Evolutionary conservation across 2,329 filamentous ascomycete species (phyloP).

Genomic region (Claviceps purpurea): DNA sequence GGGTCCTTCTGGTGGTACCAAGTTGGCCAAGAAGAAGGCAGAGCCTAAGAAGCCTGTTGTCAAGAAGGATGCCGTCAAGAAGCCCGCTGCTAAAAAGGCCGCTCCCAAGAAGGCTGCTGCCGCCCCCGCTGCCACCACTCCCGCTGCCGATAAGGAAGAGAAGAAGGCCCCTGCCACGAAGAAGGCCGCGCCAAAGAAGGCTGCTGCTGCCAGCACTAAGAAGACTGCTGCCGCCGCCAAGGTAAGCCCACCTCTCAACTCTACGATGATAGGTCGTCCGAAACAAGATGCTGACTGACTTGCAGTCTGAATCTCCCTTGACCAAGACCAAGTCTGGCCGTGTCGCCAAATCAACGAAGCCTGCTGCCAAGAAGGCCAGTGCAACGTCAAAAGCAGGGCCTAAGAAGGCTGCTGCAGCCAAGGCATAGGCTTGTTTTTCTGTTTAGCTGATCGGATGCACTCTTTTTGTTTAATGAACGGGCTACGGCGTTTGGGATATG

Average conservation of each 20-base stretch:
- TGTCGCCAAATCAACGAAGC: constrained; percentile 54
- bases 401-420: constrained; percentile 31
- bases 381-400: constrained; percentile 31
- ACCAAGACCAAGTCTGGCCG: constrained; percentile 79
- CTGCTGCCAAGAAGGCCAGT: constrained; percentile 33
- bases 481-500: constrained; percentile 23
- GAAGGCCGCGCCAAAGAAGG: constrained; percentile 13
- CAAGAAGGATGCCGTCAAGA: constrained; percentile 19
- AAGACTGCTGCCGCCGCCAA: constrained; percentile 9
- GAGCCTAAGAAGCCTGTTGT: constrained; percentile 25
- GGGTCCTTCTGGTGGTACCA: constrained; percentile 81
- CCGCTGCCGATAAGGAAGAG: constrained; percentile 12
- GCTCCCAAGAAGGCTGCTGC: constrained; percentile 15
- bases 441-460: constrained; percentile 7
- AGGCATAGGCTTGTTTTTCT: constrained; percentile 20
- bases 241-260: constrained; percentile 4
- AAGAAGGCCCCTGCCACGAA: constrained; percentile 21
- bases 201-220: background rate
- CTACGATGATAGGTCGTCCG: background rate
- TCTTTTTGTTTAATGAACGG: constrained; percentile 19
- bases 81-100: constrained; percentile 20
- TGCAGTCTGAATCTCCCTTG: constrained; percentile 37
- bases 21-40: constrained; percentile 69
- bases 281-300: background rate
- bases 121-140: constrained; percentile 25